Conservation (phyloP, 2,329 filamentous ascomycete species). For the Scedosporium boydii region DNA sequence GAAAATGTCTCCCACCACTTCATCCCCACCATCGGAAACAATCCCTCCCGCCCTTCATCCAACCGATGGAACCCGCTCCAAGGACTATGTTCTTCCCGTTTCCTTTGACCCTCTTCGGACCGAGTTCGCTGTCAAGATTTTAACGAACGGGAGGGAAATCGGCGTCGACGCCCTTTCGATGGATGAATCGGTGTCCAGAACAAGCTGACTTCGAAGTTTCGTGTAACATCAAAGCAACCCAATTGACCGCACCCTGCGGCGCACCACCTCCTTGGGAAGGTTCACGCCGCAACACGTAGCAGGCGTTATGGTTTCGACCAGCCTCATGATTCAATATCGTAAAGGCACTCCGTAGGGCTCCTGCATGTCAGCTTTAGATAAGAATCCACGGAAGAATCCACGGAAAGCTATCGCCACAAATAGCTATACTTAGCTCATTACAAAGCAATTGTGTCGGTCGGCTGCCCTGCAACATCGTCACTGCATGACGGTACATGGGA, state of each 20-base stretch:
- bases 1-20: background rate
- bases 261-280: background rate
- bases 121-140: background rate
- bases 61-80: background rate
- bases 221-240: background rate
- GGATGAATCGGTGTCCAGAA: background rate
- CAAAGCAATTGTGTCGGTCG: background rate
- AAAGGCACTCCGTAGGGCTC: background rate
- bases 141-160: background rate
- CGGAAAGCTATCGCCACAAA: background rate
- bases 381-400: background rate
- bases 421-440: background rate
- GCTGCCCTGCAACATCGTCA: background rate
- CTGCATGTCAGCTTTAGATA: background rate
- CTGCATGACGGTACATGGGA: background rate
- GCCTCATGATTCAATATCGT: background rate
- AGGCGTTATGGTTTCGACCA: background rate
- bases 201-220: background rate
- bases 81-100: background rate
- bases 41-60: no score
- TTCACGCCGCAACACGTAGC: background rate
- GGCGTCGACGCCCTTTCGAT: background rate
- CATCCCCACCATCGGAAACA: no score
- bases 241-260: background rate
- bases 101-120: background rate